Percentiles rank a stretch among this genome's conserved stretches.
phyloP scores from a whole-genome alignment of 768 basidiomycete genomes.

The Pisolithus orientalis region DNA sequence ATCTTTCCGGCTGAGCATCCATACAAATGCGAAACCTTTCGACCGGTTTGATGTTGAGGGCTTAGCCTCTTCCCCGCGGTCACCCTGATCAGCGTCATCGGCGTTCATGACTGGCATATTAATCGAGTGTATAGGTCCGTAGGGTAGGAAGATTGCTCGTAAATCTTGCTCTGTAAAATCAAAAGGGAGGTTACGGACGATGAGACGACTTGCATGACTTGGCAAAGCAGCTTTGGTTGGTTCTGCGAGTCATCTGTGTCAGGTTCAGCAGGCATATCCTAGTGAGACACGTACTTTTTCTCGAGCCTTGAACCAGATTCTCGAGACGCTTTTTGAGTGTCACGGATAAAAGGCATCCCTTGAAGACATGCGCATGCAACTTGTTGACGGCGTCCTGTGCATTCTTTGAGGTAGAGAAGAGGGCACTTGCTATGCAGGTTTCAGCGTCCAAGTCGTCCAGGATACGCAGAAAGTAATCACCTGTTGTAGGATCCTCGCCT shows the following conservation, averaged over 20 bases:
- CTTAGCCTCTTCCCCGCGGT: constrained; percentile 22
- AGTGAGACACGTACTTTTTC: constrained; percentile 17
- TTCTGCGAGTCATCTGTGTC: constrained; percentile 5
- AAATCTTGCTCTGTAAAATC: constrained; percentile 81
- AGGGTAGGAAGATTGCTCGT: constrained; percentile 77
- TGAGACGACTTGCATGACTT: constrained; percentile 72
- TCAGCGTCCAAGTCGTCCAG: not conserved
- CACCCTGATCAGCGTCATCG: constrained; percentile 20
- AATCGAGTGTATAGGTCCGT: constrained; percentile 83
- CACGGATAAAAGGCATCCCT: constrained; percentile 79
- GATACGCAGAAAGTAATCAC: constrained; percentile 21
- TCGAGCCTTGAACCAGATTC: constrained; percentile 44
- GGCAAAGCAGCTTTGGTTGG: constrained; percentile 41
- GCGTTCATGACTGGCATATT: constrained; percentile 55
- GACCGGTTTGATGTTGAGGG: constrained; percentile 29
- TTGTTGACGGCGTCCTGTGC: constrained; percentile 71
- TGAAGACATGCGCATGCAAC: constrained; percentile 91
- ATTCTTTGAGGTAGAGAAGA: constrained; percentile 61
- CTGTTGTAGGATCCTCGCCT: constrained; percentile 48
- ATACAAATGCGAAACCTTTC: constrained; percentile 92
- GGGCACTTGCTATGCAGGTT: constrained; percentile 50
- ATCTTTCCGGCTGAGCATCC: constrained; percentile 83
- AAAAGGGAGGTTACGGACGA: constrained; percentile 87
- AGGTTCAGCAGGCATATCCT: not conserved
- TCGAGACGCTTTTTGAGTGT: constrained; percentile 84